A percentile compares a stretch with the other conserved stretches of the same genome.
phyloP scores from a whole-genome alignment of 2,329 filamentous ascomycete genomes.

The Botrytis pseudocinerea region DNA sequence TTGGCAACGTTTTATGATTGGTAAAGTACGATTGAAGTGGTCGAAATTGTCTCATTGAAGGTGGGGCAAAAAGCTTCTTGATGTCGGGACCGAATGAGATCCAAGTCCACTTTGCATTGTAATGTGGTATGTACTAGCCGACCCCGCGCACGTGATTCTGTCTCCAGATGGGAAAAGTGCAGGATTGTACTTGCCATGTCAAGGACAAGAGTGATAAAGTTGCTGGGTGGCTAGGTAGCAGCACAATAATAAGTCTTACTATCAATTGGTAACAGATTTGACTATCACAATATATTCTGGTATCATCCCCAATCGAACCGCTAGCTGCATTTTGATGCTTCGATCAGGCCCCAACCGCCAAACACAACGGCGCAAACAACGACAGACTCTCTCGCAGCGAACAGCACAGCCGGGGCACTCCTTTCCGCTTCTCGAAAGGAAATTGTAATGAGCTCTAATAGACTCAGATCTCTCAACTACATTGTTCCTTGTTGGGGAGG shows the following conservation, averaged over 20 bases:
- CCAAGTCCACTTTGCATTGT: not conserved
- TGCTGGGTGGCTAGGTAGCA: not conserved
- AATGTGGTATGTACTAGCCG: not conserved
- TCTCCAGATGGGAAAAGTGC: not conserved
- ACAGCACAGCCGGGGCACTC: too few relatives aligned
- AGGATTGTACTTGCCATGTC: not conserved
- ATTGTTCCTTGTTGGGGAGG: not conserved
- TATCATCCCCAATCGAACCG: not conserved
- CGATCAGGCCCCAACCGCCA: not conserved
- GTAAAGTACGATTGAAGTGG: not conserved
- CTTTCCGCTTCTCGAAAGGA: too few relatives aligned
- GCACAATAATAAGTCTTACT: not conserved
- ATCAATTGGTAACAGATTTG: not conserved
- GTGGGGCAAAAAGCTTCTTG: not conserved
- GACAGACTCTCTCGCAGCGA: not conserved
- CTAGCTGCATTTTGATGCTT: not conserved
- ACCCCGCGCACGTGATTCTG: constrained; percentile 3
- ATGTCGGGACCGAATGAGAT: constrained; percentile 7
- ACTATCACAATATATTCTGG: not conserved
- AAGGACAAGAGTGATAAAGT: too few relatives aligned
- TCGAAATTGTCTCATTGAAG: not conserved
- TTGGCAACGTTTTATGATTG: not conserved
- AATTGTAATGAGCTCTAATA: not conserved
- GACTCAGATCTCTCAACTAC: not conserved
- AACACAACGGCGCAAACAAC: too few relatives aligned